A percentile compares a stretch with the other conserved stretches of the same genome.
phyloP scores from a whole-genome alignment of 805 yeast genomes.

The Wickerhamomyces bisporus region DNA sequence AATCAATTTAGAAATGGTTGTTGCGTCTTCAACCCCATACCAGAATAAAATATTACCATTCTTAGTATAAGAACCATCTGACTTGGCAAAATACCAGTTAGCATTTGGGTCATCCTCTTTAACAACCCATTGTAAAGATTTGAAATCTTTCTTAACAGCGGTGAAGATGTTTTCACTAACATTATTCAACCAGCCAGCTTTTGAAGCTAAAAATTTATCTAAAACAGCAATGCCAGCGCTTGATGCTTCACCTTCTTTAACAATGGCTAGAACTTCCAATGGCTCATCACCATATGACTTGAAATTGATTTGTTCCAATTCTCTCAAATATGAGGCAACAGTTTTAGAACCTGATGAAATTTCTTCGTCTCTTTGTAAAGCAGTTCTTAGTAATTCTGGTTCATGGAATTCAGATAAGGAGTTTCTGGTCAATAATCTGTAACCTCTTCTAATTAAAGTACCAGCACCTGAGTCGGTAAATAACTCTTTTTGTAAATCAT shows the following conservation, averaged over 20 bases:
- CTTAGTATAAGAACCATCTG: conserved; percentile 90
- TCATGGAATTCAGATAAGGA: conserved; percentile 63
- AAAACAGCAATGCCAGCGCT: conserved; percentile 52
- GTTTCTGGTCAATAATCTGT: conserved; percentile 71
- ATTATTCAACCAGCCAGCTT: conserved; percentile 95
- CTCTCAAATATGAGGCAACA: conserved; percentile 76
- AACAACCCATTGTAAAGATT: conserved; percentile 79
- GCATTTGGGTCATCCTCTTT: conserved; percentile 87
- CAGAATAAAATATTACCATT: conserved; percentile 90
- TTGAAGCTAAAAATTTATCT: conserved; percentile 82
- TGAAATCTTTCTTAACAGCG: conserved; percentile 70
- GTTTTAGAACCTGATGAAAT: conserved; percentile 64
- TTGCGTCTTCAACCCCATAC: conserved; percentile 76
- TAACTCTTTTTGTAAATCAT: conserved; percentile 92
- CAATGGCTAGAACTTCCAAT: conserved; percentile 87
- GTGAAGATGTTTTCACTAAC: conserved; percentile 93
- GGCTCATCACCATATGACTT: conserved; percentile 94
- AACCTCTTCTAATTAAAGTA: conserved; percentile 95
- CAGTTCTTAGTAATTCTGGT: conserved; percentile 72
- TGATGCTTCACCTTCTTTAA: conserved; percentile 41
- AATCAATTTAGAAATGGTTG: conserved; percentile 58
- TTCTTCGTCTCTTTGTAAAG: conserved; percentile 71
- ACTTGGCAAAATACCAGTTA: conserved; percentile 85
- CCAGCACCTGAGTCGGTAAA: conserved; percentile 99
- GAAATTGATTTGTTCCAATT: conserved; percentile 56